These are phyloP conservation scores for Candida sanyaensis DNA, from an alignment of 1,139 yeast species.

Conservation along the genomic window DNA sequence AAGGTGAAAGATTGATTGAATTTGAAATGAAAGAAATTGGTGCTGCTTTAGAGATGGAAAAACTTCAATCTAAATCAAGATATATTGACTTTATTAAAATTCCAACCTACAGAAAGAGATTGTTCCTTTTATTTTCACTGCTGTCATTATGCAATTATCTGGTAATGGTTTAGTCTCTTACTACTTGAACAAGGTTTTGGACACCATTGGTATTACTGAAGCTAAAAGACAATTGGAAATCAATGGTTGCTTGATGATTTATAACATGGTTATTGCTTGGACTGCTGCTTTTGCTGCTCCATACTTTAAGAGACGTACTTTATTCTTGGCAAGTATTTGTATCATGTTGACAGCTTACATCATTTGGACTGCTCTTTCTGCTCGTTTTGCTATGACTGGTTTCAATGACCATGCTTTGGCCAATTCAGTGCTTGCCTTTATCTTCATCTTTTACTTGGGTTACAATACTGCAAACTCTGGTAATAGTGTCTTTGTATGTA, in stretches of 20 bases:
- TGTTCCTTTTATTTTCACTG: slow-evolving; percentile 36
- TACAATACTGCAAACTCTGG: slow-evolving; percentile 45
- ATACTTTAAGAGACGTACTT: slow-evolving; percentile 43
- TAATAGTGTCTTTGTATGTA: slow-evolving; percentile 37
- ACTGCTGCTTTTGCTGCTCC: slow-evolving; percentile 30
- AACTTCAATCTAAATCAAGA: slow-evolving; percentile 22
- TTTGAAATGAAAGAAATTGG: slow-evolving; percentile 49
- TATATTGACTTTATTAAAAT: slow-evolving; percentile 39
- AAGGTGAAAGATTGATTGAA: slow-evolving; percentile 36
- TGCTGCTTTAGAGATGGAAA: slow-evolving; percentile 38
- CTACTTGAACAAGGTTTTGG: slow-evolving; percentile 48
- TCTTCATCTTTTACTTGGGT: slow-evolving; percentile 39
- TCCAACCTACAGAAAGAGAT: slow-evolving; percentile 45
- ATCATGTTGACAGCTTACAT: slow-evolving; percentile 42
- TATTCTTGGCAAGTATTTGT: slow-evolving; percentile 38
- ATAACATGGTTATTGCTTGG: slow-evolving; percentile 38
- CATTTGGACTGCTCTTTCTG: slow-evolving; percentile 41
- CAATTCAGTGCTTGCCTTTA: slow-evolving; percentile 49
- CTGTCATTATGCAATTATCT: slow-evolving; percentile 46
- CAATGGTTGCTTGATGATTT: slow-evolving; percentile 47
- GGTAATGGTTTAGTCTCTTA: slow-evolving; percentile 57
- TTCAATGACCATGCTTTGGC: slow-evolving; percentile 33
- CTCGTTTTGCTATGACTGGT: slow-evolving; percentile 39
- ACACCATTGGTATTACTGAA: slow-evolving; percentile 50
- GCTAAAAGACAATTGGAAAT: slow-evolving; percentile 45